phyloP scores from a whole-genome alignment of 371 early-diverging fungal species.

The Rhizopus arrhizus region DNA sequence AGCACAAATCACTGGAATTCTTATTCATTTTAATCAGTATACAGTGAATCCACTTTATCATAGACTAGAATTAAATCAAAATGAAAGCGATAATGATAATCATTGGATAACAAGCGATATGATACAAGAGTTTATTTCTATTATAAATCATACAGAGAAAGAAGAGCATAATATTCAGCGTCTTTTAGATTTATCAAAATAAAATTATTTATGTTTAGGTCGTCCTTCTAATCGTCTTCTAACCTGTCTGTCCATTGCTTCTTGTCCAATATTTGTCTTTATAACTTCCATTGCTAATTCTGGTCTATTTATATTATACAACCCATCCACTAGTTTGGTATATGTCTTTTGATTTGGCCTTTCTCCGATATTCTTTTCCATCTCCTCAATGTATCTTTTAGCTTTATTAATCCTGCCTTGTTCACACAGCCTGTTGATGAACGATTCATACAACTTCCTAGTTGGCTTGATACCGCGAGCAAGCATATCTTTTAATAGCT shows the following conservation, averaged over 20 bases:
- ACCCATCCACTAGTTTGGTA: conserved; percentile 36
- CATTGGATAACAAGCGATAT: conserved; percentile 28
- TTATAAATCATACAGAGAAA: conserved; percentile 17
- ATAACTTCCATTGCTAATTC: conserved; percentile 27
- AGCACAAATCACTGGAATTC: conserved; percentile 27
- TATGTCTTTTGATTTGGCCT: conserved; percentile 26
- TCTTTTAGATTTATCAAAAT: conserved; percentile 20
- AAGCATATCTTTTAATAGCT: conserved; percentile 34
- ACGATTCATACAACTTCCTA: conserved; percentile 21
- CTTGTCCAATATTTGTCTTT: conserved; percentile 13
- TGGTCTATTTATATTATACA: conserved; percentile 18
- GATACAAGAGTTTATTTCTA: conserved; percentile 25
- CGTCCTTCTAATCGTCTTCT: not conserved
- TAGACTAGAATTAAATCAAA: conserved; percentile 16
- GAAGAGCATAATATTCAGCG: conserved; percentile 19
- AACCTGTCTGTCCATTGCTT: not conserved
- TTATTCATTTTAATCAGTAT: conserved; percentile 27
- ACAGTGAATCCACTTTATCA: conserved; percentile 17
- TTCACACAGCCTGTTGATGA: conserved; percentile 29
- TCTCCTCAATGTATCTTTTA: conserved; percentile 23
- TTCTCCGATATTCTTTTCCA: conserved; percentile 30
- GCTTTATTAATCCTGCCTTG: conserved; percentile 37
- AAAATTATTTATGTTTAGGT: not conserved
- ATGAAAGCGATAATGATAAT: not conserved
- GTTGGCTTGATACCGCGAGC: conserved; percentile 30